A percentile compares a stretch with the other conserved stretches of the same genome.
These are phyloP conservation scores for Blastocystis sp. DNA, from an alignment of 352 stramenopile species.

Conservation along the genomic window DNA sequence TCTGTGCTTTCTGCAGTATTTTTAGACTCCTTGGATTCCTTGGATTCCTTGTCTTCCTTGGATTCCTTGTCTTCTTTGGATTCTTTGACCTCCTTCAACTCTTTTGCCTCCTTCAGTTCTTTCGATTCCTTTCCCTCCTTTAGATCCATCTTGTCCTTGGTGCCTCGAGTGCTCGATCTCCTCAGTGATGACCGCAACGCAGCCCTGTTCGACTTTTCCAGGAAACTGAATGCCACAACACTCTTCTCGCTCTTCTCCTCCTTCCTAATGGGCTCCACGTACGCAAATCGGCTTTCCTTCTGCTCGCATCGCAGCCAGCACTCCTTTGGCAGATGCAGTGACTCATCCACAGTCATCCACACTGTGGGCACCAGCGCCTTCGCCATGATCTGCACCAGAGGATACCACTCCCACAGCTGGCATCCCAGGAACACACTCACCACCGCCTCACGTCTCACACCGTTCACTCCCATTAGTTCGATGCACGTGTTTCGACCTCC, in stretches of 20 bases:
- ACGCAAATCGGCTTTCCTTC: not conserved
- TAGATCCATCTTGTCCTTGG: not conserved
- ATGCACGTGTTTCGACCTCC: not conserved
- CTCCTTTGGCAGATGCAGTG: not conserved
- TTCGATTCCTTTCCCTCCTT: not conserved
- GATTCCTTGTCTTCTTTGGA: not conserved
- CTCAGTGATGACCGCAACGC: not conserved
- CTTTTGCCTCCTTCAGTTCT: not conserved
- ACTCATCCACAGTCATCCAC: not conserved
- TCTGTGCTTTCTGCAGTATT: not conserved
- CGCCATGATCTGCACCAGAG: not conserved
- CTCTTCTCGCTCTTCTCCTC: slow-evolving; percentile 14
- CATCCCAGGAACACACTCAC: not conserved
- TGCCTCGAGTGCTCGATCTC: not conserved
- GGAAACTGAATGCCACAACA: not conserved
- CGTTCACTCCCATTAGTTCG: not conserved
- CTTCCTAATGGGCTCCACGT: not conserved
- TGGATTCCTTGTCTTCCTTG: not conserved
- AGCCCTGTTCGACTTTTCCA: not conserved
- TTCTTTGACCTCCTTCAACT: not conserved
- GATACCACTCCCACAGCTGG: slow-evolving; percentile 41
- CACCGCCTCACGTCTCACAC: not conserved
- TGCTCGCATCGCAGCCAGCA: not conserved
- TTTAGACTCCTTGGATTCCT: not conserved
- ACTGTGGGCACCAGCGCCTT: not conserved